phyloP scores from a whole-genome alignment of 345 rosid species.

The Noccaea caerulescens region DNA sequence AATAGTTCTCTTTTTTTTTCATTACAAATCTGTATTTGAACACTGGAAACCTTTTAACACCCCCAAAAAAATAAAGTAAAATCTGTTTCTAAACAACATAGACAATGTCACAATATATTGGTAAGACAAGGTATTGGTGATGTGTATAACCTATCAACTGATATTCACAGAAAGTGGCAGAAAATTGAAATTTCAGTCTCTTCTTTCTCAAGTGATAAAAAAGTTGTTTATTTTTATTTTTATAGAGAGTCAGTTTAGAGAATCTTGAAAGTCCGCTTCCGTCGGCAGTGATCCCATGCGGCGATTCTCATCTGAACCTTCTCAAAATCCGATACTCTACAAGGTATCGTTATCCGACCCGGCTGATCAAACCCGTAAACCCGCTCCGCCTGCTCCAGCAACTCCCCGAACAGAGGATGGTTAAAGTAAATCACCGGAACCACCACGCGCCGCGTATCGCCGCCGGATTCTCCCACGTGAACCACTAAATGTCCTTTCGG shows the following conservation, averaged over 20 bases:
- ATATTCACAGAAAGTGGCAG: conserved; percentile 26
- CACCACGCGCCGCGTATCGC: conserved; percentile 52
- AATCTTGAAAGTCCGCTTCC: conserved; percentile 35
- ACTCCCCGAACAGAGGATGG: conserved; percentile 82
- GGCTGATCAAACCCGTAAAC: conserved; percentile 74
- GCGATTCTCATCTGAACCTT: conserved; percentile 78
- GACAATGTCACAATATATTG: too few relatives aligned
- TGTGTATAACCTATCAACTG: conserved; percentile 17
- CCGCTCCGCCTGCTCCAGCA: conserved; percentile 72
- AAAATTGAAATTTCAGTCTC: conserved; percentile 5
- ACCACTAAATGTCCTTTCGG: conserved; percentile 86
- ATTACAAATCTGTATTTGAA: background rate
- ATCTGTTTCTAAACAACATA: too few relatives aligned
- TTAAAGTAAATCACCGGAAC: conserved; percentile 84
- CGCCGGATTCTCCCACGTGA: conserved; percentile 61
- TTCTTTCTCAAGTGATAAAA: background rate
- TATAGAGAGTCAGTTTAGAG: conserved; percentile 19
- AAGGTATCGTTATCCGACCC: conserved; percentile 80
- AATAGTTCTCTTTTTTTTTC: background rate
- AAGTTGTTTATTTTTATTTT: background rate
- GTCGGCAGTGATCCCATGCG: conserved; percentile 53
- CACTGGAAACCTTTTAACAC: background rate
- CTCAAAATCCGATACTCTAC: conserved; percentile 77
- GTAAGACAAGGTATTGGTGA: conserved; percentile 1
- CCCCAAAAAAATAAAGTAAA: too few relatives aligned